Evolutionary conservation across 2,329 filamentous ascomycete species (phyloP), one percentile per base, ranked within the genome.

Genomic region (Claviceps purpurea): DNA sequence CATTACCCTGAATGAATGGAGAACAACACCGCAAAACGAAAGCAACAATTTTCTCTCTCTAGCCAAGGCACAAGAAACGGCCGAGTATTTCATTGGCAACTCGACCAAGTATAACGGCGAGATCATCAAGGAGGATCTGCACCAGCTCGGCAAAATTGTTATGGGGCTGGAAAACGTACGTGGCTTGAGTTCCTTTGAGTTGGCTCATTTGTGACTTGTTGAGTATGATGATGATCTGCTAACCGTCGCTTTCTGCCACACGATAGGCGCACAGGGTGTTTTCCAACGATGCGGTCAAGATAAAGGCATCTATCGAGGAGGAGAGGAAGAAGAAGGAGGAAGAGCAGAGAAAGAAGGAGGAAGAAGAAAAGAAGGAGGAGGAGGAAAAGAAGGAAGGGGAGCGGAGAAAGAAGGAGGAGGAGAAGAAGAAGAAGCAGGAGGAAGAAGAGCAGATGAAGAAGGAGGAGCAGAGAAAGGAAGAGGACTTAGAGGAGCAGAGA

Each of bases 91-190:
- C 13, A 11, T 46, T 1, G 39, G n/a, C 20, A 30, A 49, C 41
- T 30, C 26, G 5, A 46, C 30, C 2, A 52, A 48, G 37, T 52
- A 48, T 22, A 16, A 37, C 2, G 40, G 20, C 7, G 47, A 49
- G 2, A 46, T 52, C 24, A 49, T 46, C 8, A 49, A 52, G 34
- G 47, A 52, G 18, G 51, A 52, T 37, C 26, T 52, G 47, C 34
- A 46, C 18, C 13, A 46, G 4, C 14, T 52, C 24, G 43, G 18
- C 2, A 34, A 49, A 22, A 37, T 52, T 3, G 34, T 49, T 7
- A 2, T 41, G 22, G 47, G 50, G 10, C 22, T 52, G 38, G 40
- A 52, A 18, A n/a, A 49, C 24, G 51, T 52, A 41, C 26, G 47
- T 44, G 26, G 7, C 26, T 30, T 10, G 26, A 30, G 2, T 30